Base-by-base conservation (phyloP, 2,329 filamentous ascomycete species). In the Sclerotinia trifoliorum region DNA sequence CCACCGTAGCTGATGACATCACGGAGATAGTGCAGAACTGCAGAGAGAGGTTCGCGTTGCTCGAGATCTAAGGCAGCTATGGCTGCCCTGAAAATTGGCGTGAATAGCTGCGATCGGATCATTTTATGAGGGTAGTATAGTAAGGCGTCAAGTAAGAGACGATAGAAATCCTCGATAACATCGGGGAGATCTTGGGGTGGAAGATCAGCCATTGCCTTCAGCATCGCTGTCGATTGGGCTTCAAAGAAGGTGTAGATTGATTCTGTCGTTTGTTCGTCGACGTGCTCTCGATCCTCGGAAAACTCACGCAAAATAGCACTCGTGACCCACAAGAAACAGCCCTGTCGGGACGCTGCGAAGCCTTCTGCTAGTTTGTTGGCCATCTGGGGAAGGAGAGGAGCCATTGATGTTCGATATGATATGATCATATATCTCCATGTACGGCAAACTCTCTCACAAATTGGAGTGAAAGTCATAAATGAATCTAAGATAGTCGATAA, bases 291-390 rank as follows among this genome's bases (percentile, higher is more conserved):
- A 54, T 94, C 93, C 74, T 96, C 92, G 0, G 93, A 95, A 77
- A 98, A 99, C 78, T 99, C 95, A 69, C 95, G 90, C 42, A 99
- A 86, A 71, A 99, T 96, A 11, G 94, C 93, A 72, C 94, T 92
- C 2, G 94, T 97, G 1, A 95, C 94, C 95, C 95, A 99, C n/a
- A 99, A 84, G 84, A 99, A 99, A 78, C 94, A 97, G 17, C 95
- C 95, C 80, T 99, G 94, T 70, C 89, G 87, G 15, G 94, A 97
- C 24, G 86, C 85, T 67, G 90, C 86, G 78, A 99, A 99, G 5
- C 94, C 94, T 71, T 85, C 85, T 1, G 92, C 92, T 68, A 99
- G 86, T 79, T 94, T 96, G 74, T 94, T 91, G 24, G 95, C 96
- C 80, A 99, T 88, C 26, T 88, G 86, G 0, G 91, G 91, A 56